Percentiles rank a stretch among this genome's conserved stretches.
These are phyloP conservation scores for Suhomyces kilbournensis DNA, from an alignment of 805 yeast genomes.

Conservation along the genomic window DNA sequence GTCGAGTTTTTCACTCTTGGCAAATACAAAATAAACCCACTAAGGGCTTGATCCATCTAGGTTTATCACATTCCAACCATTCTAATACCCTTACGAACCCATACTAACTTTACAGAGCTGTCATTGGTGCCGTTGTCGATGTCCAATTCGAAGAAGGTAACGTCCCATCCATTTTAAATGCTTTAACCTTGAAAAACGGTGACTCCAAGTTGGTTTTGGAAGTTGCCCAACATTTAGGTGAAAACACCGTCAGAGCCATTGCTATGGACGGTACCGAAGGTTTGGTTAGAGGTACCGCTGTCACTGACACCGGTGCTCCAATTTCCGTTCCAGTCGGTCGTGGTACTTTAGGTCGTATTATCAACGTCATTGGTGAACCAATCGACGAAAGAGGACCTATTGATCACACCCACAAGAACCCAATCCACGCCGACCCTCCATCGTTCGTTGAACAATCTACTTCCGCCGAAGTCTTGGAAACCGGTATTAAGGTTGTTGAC, in stretches of 20 bases:
- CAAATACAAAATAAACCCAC: not conserved
- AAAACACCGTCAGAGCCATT: constrained; percentile 99
- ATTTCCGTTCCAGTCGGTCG: constrained; percentile 99
- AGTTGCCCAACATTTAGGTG: constrained; percentile 99
- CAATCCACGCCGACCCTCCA: constrained; percentile 99
- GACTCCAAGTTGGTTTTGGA: constrained; percentile 85
- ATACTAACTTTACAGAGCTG: constrained; percentile 65
- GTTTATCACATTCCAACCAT: not conserved
- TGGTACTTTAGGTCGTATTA: constrained; percentile 97
- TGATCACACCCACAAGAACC: constrained; percentile 86
- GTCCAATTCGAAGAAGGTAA: constrained; percentile 97
- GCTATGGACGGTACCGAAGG: constrained; percentile 99
- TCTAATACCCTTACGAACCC: not conserved
- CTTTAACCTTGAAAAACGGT: constrained; percentile 81
- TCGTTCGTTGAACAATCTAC: constrained; percentile 95
- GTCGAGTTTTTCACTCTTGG: not conserved
- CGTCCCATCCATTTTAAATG: constrained; percentile 96
- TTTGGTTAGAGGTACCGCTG: constrained; percentile 94
- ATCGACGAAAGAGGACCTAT: constrained; percentile 99
- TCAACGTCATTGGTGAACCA: constrained; percentile 99
- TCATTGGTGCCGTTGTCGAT: constrained; percentile 98
- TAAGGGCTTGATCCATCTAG: not conserved
- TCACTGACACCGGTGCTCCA: constrained; percentile 95
- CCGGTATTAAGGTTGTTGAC: constrained; percentile 99
- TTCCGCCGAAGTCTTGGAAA: constrained; percentile 95